Conservation (phyloP, 1,139 yeast genomes). For the Hemisphaericaspora subhashii region DNA sequence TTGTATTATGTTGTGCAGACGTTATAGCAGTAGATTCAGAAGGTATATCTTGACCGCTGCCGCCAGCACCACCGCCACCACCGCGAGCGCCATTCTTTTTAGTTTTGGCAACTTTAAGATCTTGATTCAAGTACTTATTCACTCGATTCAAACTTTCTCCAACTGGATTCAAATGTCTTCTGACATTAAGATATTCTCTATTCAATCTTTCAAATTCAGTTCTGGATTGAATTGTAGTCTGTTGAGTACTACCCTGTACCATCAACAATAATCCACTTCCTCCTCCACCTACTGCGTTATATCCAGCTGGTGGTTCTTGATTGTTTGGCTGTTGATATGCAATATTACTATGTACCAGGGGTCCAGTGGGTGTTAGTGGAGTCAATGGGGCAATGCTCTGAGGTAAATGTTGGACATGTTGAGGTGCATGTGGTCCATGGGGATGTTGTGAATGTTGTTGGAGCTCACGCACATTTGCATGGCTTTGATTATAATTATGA, state of each 20-base stretch:
- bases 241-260: constrained; percentile 33
- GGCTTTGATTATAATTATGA: constrained; percentile 30
- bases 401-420: constrained; percentile 8
- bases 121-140: constrained; percentile 21
- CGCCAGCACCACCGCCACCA: constrained; percentile 9
- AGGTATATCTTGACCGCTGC: constrained; percentile 5
- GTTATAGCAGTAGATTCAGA: constrained; percentile 2
- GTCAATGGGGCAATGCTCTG: constrained; percentile 4
- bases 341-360: constrained; percentile 3
- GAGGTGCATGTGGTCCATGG: constrained; percentile 1
- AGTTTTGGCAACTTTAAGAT: constrained; percentile 24
- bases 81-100: too few species aligned
- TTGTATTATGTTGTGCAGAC: constrained; percentile 12
- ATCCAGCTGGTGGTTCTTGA: constrained; percentile 1
- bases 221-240: constrained; percentile 59
- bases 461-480: constrained; percentile 25
- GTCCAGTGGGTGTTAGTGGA: constrained; percentile 11
- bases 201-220: constrained; percentile 76
- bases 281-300: constrained; percentile 6
- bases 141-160: constrained; percentile 59
- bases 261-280: constrained; percentile 31
- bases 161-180: constrained; percentile 70
- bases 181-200: constrained; percentile 68
- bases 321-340: not conserved
- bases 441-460: constrained; percentile 8